These are phyloP conservation scores for Colletotrichum cordylinicola DNA, from an alignment of 2,329 filamentous ascomycete species.

Conservation along the genomic window DNA sequence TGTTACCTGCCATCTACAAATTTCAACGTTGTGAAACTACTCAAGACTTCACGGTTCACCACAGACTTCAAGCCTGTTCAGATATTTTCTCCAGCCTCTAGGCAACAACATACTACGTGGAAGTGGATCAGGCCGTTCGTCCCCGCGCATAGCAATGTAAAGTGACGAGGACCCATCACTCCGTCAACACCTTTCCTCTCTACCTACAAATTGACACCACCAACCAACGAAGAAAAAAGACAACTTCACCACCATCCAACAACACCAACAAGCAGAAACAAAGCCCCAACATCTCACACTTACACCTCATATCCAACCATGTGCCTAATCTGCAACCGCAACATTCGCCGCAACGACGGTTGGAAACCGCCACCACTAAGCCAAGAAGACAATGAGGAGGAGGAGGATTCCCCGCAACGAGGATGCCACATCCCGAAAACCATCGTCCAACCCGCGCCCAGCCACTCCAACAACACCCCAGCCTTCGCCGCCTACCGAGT, in stretches of 20 bases:
- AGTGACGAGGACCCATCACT: background rate
- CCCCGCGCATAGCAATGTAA: background rate
- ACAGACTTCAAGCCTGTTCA: background rate
- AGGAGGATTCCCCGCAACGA: background rate
- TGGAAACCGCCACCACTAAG: background rate
- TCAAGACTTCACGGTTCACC: accelerated
- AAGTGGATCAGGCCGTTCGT: background rate
- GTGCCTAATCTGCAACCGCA: background rate
- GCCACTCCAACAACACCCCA: background rate
- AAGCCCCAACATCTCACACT: background rate
- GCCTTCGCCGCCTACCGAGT: background rate
- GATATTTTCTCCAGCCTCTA: background rate
- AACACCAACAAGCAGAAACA: background rate
- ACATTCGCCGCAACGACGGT: background rate
- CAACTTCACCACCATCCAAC: background rate
- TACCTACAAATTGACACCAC: background rate
- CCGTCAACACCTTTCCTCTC: background rate
- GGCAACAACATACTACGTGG: background rate
- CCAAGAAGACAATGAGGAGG: background rate
- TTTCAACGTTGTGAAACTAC: background rate
- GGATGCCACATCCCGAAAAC: background rate
- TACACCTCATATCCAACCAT: background rate
- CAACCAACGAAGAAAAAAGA: background rate
- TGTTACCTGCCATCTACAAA: too few species aligned
- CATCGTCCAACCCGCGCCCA: background rate